A percentile compares a stretch with the other conserved stretches of the same genome.
phyloP scores from a whole-genome alignment of 2,329 filamentous ascomycete species.

The Exophiala sideris region DNA sequence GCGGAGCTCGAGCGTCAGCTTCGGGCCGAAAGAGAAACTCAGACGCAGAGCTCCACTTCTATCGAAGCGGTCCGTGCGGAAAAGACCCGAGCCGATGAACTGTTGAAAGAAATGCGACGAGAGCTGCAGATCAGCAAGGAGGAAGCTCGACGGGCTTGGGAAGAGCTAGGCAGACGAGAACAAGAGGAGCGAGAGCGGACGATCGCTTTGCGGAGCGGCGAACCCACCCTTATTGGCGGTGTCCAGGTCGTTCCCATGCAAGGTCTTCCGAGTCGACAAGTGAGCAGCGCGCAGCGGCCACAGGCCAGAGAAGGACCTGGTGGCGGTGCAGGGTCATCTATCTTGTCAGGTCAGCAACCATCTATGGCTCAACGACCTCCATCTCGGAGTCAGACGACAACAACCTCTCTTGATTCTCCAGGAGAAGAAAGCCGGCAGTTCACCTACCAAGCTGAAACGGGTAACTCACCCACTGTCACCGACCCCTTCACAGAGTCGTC shows the following conservation, averaged over 20 bases:
- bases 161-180: conserved; percentile 88
- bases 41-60: conserved; percentile 59
- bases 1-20: conserved; percentile 74
- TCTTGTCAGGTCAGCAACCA: conserved; percentile 31
- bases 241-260: conserved; percentile 95
- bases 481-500: conserved; percentile 59
- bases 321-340: conserved; percentile 34
- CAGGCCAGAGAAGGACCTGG: conserved; percentile 47
- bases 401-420: conserved; percentile 31
- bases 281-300: conserved; percentile 44
- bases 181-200: conserved; percentile 89
- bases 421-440: conserved; percentile 46
- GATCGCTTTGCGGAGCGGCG: conserved; percentile 77
- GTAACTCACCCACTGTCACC: conserved; percentile 54
- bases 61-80: conserved; percentile 66
- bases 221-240: conserved; percentile 84
- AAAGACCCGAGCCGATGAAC: conserved; percentile 67
- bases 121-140: conserved; percentile 94
- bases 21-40: conserved; percentile 68
- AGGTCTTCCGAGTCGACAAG: conserved; percentile 58
- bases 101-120: conserved; percentile 84
- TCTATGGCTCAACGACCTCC: conserved; percentile 21
- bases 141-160: conserved; percentile 92
- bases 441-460: conserved; percentile 46
- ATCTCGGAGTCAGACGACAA: conserved; percentile 26